Conservation (phyloP, 2,329 filamentous ascomycete genomes). For the Plectosphaerella plurivora region DNA sequence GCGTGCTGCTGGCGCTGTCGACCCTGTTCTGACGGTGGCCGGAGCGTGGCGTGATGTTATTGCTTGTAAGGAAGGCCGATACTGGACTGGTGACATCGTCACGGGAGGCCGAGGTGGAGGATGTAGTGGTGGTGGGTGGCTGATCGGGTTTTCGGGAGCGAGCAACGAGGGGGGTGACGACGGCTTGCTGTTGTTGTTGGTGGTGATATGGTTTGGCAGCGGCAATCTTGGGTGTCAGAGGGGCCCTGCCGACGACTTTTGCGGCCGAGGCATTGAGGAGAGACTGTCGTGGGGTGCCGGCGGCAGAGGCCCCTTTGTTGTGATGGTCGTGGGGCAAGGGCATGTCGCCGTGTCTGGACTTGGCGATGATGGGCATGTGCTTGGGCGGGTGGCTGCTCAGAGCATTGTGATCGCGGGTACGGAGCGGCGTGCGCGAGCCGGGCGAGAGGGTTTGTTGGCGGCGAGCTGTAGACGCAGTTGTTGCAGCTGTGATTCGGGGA, state of each 20-base stretch:
- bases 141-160: slow-evolving; percentile 18
- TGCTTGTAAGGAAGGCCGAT: slow-evolving; percentile 49
- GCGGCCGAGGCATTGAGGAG: slow-evolving; percentile 59
- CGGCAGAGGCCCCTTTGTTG: slow-evolving; percentile 26
- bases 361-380: neutral
- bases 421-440: slow-evolving; percentile 10
- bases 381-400: slow-evolving; percentile 9
- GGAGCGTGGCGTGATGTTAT: slow-evolving; percentile 75
- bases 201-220: slow-evolving; percentile 18
- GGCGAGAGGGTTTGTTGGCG: slow-evolving; percentile 10
- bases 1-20: slow-evolving; percentile 64
- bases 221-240: slow-evolving; percentile 54
- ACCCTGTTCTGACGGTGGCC: slow-evolving; percentile 67
- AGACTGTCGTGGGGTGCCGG: slow-evolving; percentile 49
- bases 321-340: slow-evolving; percentile 41
- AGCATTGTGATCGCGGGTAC: slow-evolving; percentile 11
- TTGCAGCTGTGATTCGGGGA: slow-evolving; percentile 1
- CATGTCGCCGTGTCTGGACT: slow-evolving; percentile 19
- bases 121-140: slow-evolving; percentile 22
- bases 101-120: slow-evolving; percentile 8
- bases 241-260: slow-evolving; percentile 44
- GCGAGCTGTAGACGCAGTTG: slow-evolving; percentile 1
- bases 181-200: slow-evolving; percentile 1
- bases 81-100: slow-evolving; percentile 52
- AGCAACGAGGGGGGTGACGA: slow-evolving; percentile 34